Evolutionary conservation across 2,329 filamentous ascomycete genomes (phyloP), one percentile per base, ranked within the genome.

Genomic region (Penicillium psychrosexuale): DNA sequence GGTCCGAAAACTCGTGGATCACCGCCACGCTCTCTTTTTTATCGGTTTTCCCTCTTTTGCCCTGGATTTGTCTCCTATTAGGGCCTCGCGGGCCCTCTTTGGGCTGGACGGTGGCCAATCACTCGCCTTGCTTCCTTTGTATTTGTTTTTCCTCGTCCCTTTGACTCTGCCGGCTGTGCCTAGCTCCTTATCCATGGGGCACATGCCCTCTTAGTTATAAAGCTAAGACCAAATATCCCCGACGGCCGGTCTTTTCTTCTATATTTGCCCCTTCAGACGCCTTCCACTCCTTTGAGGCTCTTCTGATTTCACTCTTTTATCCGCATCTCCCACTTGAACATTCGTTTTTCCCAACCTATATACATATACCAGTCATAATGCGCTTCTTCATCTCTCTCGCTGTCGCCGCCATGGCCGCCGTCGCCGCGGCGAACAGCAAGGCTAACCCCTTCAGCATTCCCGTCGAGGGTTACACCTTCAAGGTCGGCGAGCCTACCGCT

Each of bases 371-470:
- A 44, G 9, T 60, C 69, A 76, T 61, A 33, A 82, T 82, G 80
- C 74, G 75, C 58, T 74, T 77, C 68, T 61, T 75, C 58, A 59
- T 72, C 66, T 71, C 75, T 52, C 47, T 77, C 46, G 60, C 78
- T 58, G 58, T 79, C 57, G 74, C 78, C 61, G 68, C 77, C 58
- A 63, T 80, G 58, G 75, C 77, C 54, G 74, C 77, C 48, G 61
- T 78, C 17, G 73, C 72, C 45, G 64, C 74, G 27, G 78, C 76
- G 34, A 63, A 70, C 62, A 71, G 58, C 61, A 72, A 59, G 33
- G 62, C 63, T 46, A 82, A 82, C 66, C 66, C 77, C 47, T 82
- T 83, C 75, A 78, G 72, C 53, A 69, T 76, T 56, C 77, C 79
- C 17, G 37, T 43, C 3, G 66, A 62, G 15, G 77, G 77, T 42